Base-by-base conservation (phyloP, 1,284 basidiomycete species). In the Earliella scabrosa region DNA sequence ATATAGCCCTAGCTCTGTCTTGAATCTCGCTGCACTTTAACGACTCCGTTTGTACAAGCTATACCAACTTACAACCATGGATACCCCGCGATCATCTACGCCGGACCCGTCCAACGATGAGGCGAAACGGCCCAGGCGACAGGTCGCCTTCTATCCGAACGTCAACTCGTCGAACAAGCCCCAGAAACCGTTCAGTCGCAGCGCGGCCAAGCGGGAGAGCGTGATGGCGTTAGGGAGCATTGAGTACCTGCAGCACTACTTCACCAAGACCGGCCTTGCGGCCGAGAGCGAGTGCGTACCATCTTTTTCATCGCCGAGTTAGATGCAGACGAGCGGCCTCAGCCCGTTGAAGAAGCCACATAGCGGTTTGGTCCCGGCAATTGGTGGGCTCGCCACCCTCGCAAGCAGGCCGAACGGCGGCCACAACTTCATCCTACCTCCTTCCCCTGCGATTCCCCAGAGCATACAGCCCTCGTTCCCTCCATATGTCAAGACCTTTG, bases 151-250 rank as follows among this genome's bases (percentile, higher is more conserved):
- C 68, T 92, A 92, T 66, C 90, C 89, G 0, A 83, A 88, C 71
- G 72, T 83, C 66, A 90, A 87, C 69, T 77, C 87, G 13, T 71
- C 78, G 9, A 88, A 87, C 69, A 91, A 89, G 66, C 82, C 82
- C 0, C 77, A 83, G 71, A 93, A 93, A 63, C 90, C 90, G 8
- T 94, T 94, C 79, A 90, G 88, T 66, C 78, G 88, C 63, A 92
- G 89, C 61, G 92, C 93, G 3, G 90, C 90, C 6, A 93, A 93
- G 73, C 81, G 93, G 40, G 88, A 91, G 70, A 92, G 89, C 66
- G 93, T 95, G 18, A 88, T 93, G 87, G 85, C 90, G 0, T 73
- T 95, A 20, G 91, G 91, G 26, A 91, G 89, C 68, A 94, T 95
- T 61, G 90, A 93, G 66, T 89, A 93, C 69, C 79, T 95, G 47